Base-by-base conservation (phyloP, 768 basidiomycete genomes). In the Phanerochaete sordida region DNA sequence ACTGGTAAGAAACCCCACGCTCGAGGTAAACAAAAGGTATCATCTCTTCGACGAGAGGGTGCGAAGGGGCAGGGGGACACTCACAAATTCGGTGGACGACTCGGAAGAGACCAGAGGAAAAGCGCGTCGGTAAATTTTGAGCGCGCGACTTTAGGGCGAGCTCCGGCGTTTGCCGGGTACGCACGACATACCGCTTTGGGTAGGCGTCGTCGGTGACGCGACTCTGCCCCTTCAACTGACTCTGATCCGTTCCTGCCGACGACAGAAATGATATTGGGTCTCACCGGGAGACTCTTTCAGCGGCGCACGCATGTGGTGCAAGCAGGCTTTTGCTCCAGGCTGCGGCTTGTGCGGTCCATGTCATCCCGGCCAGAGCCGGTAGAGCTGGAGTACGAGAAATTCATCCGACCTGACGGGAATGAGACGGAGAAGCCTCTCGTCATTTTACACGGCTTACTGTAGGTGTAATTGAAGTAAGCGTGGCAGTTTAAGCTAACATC, bases 1-100 rank as follows among this genome's bases (percentile, higher is more conserved):
- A 78, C 77, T 81, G 82, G 83, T 83, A 73, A 77, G 67, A 75
- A 65, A 72, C 71, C 70, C 72, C 76, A 78, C 77, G 74, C 85
- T 85, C 81, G 75, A 72, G 77, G 66, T 60, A 68, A 73, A 71
- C 70, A 63, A 73, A 72, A 66, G 43, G 69, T 68, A 81, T 86
- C 88, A 90, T 90, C 88, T 70, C 64, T 68, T 80, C 79, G 79
- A 78, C 68, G 65, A 64, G 51, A 5, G n/a, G 26, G 19, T 21
- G 33, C 43, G 47, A 39, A 46, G 27, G 35, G 12, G 57, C n/a
- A 27, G 19, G 16, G n/a, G 35, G 19, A 46, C 31, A 37, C 57
- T 43, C 58, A 62, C 60, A 60, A 68, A 67, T 65, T 19, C 56
- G 56, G 65, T 64, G 58, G 51, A 59, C 63, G 57, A 54, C 21